Evolutionary conservation across 169 alveolate species (phyloP), one percentile per base, ranked within the genome.

Genomic region (Plasmodium cynomolgi): DNA sequence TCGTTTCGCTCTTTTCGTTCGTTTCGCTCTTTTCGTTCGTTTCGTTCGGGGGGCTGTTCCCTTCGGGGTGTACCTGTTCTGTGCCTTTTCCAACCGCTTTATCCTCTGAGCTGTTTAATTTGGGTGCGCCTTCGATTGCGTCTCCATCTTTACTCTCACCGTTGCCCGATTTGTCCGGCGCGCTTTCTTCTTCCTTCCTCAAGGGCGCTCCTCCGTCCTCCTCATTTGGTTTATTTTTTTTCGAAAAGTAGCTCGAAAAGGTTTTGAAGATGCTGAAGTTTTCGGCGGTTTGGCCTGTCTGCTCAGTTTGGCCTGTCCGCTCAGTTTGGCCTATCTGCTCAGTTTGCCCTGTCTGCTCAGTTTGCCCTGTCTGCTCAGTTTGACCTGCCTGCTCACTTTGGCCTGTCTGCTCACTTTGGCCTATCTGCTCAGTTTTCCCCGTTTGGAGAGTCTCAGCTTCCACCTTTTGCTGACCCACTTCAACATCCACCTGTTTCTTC

Each of bases 241-340:
- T 82, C 23, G 90, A 1, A 82, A 82, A 82, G 72, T 50, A 82
- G 13, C 81, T 82, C 23, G 90, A 82, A 26, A 82, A 26, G 34
- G 29, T 82, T 82, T 2, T 82, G 50, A 82, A 82, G 34, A 82
- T 31, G 13, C 81, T 29, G 58, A n/a, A 50, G 50, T 15, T 23
- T 15, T 81, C 39, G 54, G 34, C 58, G 41, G 31, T n/a, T 23
- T 75, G n/a, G 26, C 9, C 9, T 1, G 39, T 73, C 9, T 23
- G 33, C 15, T 73, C 82, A 8, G 23, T 13, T n/a, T 73, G n/a
- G 37, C 4, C 33, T 1, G 39, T 73, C 4, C 6, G 33, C 37
- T 20, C 33, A 6, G 82, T 26, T 75, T 75, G 62, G 26, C 17
- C 3, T 9, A 8, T 37, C 5, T 5, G 9, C 44, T 9, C 33